phyloP scores from a whole-genome alignment of 805 yeast genomes.

The Candida takata region DNA sequence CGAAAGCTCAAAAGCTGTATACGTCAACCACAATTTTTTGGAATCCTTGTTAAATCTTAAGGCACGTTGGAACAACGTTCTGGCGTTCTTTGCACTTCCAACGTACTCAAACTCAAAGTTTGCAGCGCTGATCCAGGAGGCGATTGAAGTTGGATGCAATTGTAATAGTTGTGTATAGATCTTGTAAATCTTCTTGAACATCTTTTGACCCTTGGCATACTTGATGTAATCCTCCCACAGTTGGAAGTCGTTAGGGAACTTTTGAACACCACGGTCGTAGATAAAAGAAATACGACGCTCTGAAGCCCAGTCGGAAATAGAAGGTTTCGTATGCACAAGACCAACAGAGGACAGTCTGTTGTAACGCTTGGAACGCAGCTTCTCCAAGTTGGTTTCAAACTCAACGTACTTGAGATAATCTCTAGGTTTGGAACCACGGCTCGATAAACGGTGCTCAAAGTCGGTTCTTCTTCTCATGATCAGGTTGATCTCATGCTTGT shows the following conservation, averaged over 20 bases:
- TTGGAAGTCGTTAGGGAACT: conserved; percentile 68
- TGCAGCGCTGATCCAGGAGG: conserved; percentile 93
- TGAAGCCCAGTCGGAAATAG: conserved; percentile 84
- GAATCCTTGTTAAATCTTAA: conserved; percentile 77
- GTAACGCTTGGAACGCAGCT: conserved; percentile 64
- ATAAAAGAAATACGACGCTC: conserved; percentile 73
- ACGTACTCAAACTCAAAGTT: conserved; percentile 87
- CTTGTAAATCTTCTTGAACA: conserved; percentile 65
- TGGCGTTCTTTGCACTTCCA: conserved; percentile 82
- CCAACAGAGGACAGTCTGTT: conserved; percentile 51
- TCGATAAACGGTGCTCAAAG: conserved; percentile 83
- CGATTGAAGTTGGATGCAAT: conserved; percentile 84
- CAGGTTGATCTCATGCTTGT: conserved; percentile 70
- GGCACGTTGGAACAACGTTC: conserved; percentile 79
- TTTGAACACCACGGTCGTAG: conserved; percentile 73
- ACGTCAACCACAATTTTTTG: conserved; percentile 70
- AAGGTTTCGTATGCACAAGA: conserved; percentile 49
- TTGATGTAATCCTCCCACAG: conserved; percentile 75
- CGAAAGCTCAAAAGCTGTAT: conserved; percentile 80
- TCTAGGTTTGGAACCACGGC: conserved; percentile 70
- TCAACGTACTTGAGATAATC: conserved; percentile 76
- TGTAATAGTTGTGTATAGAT: conserved; percentile 73
- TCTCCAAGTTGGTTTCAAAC: conserved; percentile 76
- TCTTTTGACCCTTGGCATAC: conserved; percentile 59
- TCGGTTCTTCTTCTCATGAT: conserved; percentile 93